These are phyloP conservation scores for Acanthamoeba castellanii DNA, from an alignment of 208 protist species.

Conservation along the genomic window DNA sequence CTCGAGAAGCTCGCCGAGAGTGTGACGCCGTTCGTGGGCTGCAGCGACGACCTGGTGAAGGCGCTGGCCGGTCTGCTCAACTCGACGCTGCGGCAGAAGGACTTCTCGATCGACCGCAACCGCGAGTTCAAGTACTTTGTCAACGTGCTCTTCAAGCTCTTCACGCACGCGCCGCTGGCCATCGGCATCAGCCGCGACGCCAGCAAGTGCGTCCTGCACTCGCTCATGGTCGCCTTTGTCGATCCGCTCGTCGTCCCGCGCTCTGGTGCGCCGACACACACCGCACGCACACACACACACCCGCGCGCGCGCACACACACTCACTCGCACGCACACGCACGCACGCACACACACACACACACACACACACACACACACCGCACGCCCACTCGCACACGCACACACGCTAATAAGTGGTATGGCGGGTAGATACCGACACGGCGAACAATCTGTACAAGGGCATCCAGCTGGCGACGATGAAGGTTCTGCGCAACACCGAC, in stretches of 20 bases:
- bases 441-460: constrained; percentile 72
- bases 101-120: constrained; percentile 23
- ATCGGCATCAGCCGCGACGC: constrained; percentile 26
- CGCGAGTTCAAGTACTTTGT: constrained; percentile 70
- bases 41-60: constrained; percentile 67
- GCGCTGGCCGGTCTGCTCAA: constrained; percentile 1
- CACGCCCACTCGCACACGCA: no score
- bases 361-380: no score
- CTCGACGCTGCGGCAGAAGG: constrained; percentile 8
- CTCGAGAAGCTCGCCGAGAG: constrained; percentile 35
- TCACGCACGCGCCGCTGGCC: background rate
- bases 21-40: background rate
- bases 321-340: no score
- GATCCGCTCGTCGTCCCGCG: constrained; percentile 25
- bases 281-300: no score
- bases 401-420: no score
- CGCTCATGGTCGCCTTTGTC: constrained; percentile 60
- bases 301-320: no score
- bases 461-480: constrained; percentile 55
- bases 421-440: constrained; percentile 48
- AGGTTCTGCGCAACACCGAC: constrained; percentile 66
- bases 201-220: constrained; percentile 8
- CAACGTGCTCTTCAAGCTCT: constrained; percentile 72
- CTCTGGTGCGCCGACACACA: no score
- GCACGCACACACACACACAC: no score